These are phyloP conservation scores for Hypoxylon sp. DNA, from an alignment of 2,329 filamentous ascomycete species.

Conservation along the genomic window DNA sequence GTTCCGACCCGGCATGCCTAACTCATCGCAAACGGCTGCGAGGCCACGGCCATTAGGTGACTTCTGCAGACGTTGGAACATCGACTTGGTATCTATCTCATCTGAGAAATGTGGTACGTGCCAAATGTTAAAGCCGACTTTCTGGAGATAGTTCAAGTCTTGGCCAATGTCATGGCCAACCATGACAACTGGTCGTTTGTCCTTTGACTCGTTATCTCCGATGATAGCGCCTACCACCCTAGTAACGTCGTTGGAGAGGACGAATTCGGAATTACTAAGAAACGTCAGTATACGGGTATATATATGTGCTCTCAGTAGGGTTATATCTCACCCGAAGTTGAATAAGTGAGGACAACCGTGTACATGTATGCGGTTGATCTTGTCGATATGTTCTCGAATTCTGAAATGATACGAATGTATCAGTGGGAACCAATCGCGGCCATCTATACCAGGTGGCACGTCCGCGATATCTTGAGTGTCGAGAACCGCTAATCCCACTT, in stretches of 20 bases:
- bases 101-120: slow-evolving; percentile 71
- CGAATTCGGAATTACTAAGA: slow-evolving; percentile 60
- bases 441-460: slow-evolving; percentile 72
- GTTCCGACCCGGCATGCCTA: slow-evolving; percentile 74
- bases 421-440: slow-evolving; percentile 74
- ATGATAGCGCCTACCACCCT: slow-evolving; percentile 58
- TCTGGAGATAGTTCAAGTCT: slow-evolving; percentile 78
- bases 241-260: slow-evolving; percentile 55
- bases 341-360: slow-evolving; percentile 80
- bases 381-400: slow-evolving; percentile 76
- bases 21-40: slow-evolving; percentile 70
- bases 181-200: slow-evolving; percentile 71
- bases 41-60: slow-evolving; percentile 70
- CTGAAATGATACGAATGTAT: slow-evolving; percentile 83
- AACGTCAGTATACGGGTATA: slow-evolving; percentile 31
- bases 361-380: slow-evolving; percentile 78
- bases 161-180: slow-evolving; percentile 80
- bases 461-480: slow-evolving; percentile 74
- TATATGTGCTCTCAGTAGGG: not conserved
- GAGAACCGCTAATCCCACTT: slow-evolving; percentile 86
- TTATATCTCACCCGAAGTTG: slow-evolving; percentile 78
- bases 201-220: slow-evolving; percentile 42
- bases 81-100: slow-evolving; percentile 77
- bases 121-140: slow-evolving; percentile 74
- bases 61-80: slow-evolving; percentile 76